Evolutionary conservation across 2,329 filamentous ascomycete genomes (phyloP).

Genomic region (Ophiostoma triangulosporum): DNA sequence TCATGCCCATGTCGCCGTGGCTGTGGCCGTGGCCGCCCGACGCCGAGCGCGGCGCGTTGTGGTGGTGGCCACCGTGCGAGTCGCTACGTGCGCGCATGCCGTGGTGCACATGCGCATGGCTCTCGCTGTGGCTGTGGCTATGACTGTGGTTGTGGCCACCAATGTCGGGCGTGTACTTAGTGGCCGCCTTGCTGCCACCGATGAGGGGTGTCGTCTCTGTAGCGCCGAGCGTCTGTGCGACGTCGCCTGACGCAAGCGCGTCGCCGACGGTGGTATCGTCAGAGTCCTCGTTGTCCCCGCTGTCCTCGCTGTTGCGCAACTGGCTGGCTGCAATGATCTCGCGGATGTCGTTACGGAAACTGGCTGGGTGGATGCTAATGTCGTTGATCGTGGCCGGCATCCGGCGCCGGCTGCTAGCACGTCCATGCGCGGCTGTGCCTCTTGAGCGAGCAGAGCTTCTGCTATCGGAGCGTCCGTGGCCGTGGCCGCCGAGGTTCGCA

Average conservation of each 20-base stretch:
- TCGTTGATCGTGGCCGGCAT: conserved; percentile 52
- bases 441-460: conserved; percentile 19
- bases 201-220: conserved; percentile 30
- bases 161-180: conserved; percentile 4
- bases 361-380: conserved; percentile 77
- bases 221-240: conserved; percentile 16
- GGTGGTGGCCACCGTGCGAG: conserved; percentile 54
- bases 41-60: conserved; percentile 71
- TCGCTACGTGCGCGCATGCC: conserved; percentile 27
- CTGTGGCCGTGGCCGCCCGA: conserved; percentile 56
- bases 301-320: conserved; percentile 40
- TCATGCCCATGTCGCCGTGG: conserved; percentile 91
- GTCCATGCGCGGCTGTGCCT: conserved; percentile 26
- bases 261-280: conserved; percentile 27
- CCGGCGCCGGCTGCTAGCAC: conserved; percentile 33
- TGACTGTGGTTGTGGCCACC: conserved; percentile 10
- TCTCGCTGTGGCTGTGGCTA: conserved; percentile 19
- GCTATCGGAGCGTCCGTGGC: conserved; percentile 13
- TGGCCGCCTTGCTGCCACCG: conserved; percentile 12
- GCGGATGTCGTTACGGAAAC: conserved; percentile 72
- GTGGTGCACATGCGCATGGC: conserved; percentile 15
- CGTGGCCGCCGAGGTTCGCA: conserved; percentile 16
- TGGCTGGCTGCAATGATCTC: conserved; percentile 70
- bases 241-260: neutral
- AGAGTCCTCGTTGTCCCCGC: conserved; percentile 32